Percentiles rank a stretch among this genome's conserved stretches.
Evolutionary conservation across 176 grass and related monocot species (phyloP).

Genomic region (Hordeum marinum): DNA sequence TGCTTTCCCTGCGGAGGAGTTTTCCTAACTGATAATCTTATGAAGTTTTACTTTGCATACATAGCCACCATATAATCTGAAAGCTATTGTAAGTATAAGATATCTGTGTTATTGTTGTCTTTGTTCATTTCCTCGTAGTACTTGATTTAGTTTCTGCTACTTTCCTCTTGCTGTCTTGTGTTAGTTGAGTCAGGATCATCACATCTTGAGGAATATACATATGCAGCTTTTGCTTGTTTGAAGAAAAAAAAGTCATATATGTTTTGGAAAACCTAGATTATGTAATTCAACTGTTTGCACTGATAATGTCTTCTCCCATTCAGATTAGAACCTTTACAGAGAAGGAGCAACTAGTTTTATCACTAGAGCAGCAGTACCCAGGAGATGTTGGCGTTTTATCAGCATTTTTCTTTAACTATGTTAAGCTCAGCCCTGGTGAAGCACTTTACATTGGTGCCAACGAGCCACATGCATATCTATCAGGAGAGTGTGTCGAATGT

Average conservation of each 20-base stretch:
- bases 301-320: neutral
- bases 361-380: constrained; percentile 76
- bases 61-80: neutral
- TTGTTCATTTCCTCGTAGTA: neutral
- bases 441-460: constrained; percentile 73
- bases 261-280: neutral
- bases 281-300: neutral
- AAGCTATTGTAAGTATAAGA: neutral
- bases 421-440: constrained; percentile 79
- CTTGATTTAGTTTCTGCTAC: neutral
- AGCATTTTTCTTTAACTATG: constrained; percentile 80
- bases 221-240: neutral
- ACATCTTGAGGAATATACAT: too few species aligned
- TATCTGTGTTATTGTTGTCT: neutral
- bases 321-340: constrained; percentile 67
- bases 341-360: constrained; percentile 73
- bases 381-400: constrained; percentile 77
- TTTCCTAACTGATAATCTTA: neutral
- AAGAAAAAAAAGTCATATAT: neutral
- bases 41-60: neutral
- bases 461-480: constrained; percentile 91
- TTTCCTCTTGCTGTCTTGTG: neutral
- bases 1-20: neutral
- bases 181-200: too few species aligned
- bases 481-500: constrained; percentile 83